Evolutionary conservation across 2,329 filamentous ascomycete species (phyloP).

Genomic region (Diplodia mutila): DNA sequence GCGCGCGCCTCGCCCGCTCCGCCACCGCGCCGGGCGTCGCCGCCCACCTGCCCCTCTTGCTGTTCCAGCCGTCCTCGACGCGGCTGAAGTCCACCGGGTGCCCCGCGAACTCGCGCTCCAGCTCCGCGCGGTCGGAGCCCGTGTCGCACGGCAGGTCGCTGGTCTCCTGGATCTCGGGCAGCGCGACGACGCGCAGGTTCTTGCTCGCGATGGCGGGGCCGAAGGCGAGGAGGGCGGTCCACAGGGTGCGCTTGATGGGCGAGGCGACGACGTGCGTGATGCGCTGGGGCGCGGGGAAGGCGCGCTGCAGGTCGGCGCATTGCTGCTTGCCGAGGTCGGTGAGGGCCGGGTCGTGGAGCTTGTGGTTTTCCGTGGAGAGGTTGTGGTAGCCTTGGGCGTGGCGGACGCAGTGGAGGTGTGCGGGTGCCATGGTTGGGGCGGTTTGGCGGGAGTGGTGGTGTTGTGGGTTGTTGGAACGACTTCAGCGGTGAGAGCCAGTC

Average conservation of each 20-base stretch:
- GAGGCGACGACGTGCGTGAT: slow-evolving; percentile 76
- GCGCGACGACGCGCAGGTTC: slow-evolving; percentile 59
- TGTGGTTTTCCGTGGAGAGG: slow-evolving; percentile 60
- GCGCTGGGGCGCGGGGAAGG: slow-evolving; percentile 63
- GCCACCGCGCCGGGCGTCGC: slow-evolving; percentile 56
- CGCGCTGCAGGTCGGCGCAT: slow-evolving; percentile 55
- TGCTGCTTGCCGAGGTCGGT: slow-evolving; percentile 72
- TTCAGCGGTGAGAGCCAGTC: not conserved
- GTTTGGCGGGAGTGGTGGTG: not conserved
- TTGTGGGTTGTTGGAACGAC: not conserved
- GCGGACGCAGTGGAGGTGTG: slow-evolving; percentile 67
- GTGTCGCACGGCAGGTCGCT: slow-evolving; percentile 74
- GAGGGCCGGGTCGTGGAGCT: slow-evolving; percentile 69
- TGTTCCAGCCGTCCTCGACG: slow-evolving; percentile 68
- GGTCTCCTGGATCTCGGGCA: slow-evolving; percentile 81
- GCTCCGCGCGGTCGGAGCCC: slow-evolving; percentile 60
- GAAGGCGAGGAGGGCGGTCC: slow-evolving; percentile 74
- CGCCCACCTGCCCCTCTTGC: slow-evolving; percentile 55
- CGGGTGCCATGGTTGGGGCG: slow-evolving; percentile 41
- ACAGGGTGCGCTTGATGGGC: slow-evolving; percentile 75
- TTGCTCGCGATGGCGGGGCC: slow-evolving; percentile 44
- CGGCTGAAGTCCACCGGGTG: slow-evolving; percentile 64
- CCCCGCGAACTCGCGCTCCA: slow-evolving; percentile 64
- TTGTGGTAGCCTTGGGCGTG: slow-evolving; percentile 82
- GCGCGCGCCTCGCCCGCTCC: slow-evolving; percentile 62